Evolutionary conservation across 768 basidiomycete genomes (phyloP).

Genomic region (Xerocomus brunneocitrinus): DNA sequence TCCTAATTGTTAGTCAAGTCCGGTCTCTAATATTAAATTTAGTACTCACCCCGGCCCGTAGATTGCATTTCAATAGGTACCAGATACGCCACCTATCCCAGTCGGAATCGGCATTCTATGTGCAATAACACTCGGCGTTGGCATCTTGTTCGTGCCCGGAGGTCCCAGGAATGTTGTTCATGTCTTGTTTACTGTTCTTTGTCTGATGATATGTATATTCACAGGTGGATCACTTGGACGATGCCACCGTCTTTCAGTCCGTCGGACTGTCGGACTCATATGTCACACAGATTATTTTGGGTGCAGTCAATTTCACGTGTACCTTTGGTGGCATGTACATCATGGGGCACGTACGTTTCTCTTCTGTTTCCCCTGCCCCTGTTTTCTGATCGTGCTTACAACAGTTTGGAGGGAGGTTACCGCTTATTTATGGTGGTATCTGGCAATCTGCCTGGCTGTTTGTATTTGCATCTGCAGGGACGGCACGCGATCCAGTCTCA

Average conservation of each 20-base stretch:
- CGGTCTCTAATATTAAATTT: neutral
- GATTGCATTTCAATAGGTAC: slow-evolving; percentile 71
- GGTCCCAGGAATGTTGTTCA: slow-evolving; percentile 40
- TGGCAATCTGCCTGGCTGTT: slow-evolving; percentile 73
- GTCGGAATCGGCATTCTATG: slow-evolving; percentile 60
- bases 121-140: slow-evolving; percentile 55
- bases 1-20: slow-evolving; percentile 55
- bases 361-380: neutral
- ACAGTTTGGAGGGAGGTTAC: slow-evolving; percentile 59
- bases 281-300: slow-evolving; percentile 71
- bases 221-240: too few relatives aligned
- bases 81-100: slow-evolving; percentile 42
- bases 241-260: too few relatives aligned
- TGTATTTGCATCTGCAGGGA: slow-evolving; percentile 69
- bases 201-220: neutral
- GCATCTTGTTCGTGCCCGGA: slow-evolving; percentile 70
- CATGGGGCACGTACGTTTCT: slow-evolving; percentile 52
- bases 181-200: neutral
- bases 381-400: neutral
- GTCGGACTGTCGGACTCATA: too few relatives aligned
- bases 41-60: slow-evolving; percentile 13
- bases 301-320: slow-evolving; percentile 66
- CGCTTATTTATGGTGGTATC: slow-evolving; percentile 62
- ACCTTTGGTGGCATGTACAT: slow-evolving; percentile 72
- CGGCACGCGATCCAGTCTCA: slow-evolving; percentile 48